Conservation (phyloP, 2,329 filamentous ascomycete genomes). For the Madurella fahalii region DNA sequence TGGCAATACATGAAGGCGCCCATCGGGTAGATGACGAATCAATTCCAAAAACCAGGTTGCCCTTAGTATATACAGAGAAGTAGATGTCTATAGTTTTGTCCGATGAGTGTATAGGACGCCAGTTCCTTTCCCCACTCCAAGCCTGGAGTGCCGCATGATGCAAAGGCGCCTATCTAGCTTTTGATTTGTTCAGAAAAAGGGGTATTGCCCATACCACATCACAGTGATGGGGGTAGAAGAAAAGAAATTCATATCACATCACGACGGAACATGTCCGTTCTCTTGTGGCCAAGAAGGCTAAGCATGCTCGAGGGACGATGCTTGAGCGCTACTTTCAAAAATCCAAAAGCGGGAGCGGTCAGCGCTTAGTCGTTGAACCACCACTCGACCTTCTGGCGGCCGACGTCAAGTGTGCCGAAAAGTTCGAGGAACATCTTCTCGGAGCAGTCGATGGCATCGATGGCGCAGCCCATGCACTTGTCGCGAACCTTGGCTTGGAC, state of each 20-base stretch:
- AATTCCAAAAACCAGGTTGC: background rate
- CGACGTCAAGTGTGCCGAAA: constrained; percentile 41
- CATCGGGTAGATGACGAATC: no score
- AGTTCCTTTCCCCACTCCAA: constrained; percentile 10
- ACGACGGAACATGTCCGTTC: background rate
- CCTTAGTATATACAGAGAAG: constrained; percentile 15
- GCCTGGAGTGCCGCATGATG: constrained; percentile 3
- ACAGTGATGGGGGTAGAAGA: constrained; percentile 2
- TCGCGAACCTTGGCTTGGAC: constrained; percentile 60
- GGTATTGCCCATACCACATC: constrained; percentile 5
- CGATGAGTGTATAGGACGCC: background rate
- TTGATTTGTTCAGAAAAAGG: constrained; percentile 3
- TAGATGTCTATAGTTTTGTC: constrained; percentile 8
- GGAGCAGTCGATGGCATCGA: constrained; percentile 57
- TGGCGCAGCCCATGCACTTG: constrained; percentile 68
- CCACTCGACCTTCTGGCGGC: constrained; percentile 43
- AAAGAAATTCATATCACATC: constrained; percentile 10
- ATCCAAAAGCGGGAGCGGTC: background rate
- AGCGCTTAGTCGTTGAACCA: constrained; percentile 36
- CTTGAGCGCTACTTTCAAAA: background rate
- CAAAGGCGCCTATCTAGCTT: constrained; percentile 4
- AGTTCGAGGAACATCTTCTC: constrained; percentile 53
- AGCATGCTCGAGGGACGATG: no score
- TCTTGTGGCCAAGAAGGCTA: background rate
- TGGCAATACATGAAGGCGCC: no score